phyloP scores from a whole-genome alignment of 345 rosid genomes.

The Angophora floribunda region DNA sequence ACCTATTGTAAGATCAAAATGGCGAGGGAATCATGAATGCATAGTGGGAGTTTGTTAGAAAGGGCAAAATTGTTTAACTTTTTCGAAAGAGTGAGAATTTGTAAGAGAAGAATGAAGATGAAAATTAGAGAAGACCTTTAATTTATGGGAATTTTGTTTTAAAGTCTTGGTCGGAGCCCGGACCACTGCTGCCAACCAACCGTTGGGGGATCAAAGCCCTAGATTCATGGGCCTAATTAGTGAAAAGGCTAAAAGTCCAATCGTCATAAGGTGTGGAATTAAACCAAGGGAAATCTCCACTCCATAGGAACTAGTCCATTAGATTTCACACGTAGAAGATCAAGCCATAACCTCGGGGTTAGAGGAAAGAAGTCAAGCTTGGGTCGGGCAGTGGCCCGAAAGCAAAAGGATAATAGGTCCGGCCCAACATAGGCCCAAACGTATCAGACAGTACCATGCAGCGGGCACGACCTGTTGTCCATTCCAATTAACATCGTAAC shows the following conservation, averaged over 20 bases:
- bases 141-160: neutral
- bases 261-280: neutral
- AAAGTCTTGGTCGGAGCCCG: neutral
- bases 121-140: neutral
- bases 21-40: neutral
- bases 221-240: neutral
- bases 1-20: neutral
- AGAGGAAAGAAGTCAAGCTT: neutral
- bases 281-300: neutral
- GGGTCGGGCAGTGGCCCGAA: neutral
- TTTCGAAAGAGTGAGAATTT: neutral
- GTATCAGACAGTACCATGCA: rapidly evolving
- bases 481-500: neutral
- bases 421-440: neutral
- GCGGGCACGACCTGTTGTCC: rapidly evolving
- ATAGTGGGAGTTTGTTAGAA: neutral
- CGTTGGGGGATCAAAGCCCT: neutral
- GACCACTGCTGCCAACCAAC: neutral
- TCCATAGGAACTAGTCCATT: neutral
- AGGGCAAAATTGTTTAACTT: rapidly evolving
- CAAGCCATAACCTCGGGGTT: neutral
- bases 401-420: neutral
- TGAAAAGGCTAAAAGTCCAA: neutral
- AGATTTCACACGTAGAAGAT: neutral
- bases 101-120: neutral